phyloP scores from a whole-genome alignment of 2,329 filamentous ascomycete genomes.

The Talaromyces sp. region DNA sequence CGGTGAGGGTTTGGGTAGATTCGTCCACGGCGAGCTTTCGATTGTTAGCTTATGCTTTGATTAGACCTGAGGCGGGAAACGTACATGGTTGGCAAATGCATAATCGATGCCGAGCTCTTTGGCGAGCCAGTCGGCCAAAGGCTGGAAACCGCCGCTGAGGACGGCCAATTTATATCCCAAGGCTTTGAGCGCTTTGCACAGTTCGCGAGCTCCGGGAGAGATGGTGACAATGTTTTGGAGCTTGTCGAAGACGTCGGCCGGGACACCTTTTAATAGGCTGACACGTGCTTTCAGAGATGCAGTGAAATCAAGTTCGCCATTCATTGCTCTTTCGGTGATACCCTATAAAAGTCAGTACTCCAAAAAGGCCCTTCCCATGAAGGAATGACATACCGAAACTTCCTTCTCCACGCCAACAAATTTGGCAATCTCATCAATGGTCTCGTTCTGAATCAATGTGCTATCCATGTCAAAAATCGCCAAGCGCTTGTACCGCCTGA shows the following conservation, averaged over 20 bases:
- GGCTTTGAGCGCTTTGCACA: slow-evolving; percentile 70
- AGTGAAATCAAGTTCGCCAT: slow-evolving; percentile 90
- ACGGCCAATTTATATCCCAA: slow-evolving; percentile 87
- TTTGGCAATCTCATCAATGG: slow-evolving; percentile 90
- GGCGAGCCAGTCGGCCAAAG: slow-evolving; percentile 82
- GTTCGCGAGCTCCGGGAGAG: slow-evolving; percentile 72
- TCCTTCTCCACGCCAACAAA: slow-evolving; percentile 76
- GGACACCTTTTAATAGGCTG: slow-evolving; percentile 73
- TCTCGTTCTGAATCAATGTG: slow-evolving; percentile 94
- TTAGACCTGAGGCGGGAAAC: slow-evolving; percentile 15
- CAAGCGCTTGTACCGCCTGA: slow-evolving; percentile 74
- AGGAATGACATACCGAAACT: slow-evolving; percentile 57
- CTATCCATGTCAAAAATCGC: slow-evolving; percentile 99
- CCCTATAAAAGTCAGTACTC: slow-evolving; percentile 38
- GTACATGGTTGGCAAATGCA: slow-evolving; percentile 79
- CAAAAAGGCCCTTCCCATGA: neutral
- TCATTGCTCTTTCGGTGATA: slow-evolving; percentile 93
- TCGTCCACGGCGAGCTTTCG: slow-evolving; percentile 48
- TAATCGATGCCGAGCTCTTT: slow-evolving; percentile 78
- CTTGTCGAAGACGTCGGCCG: slow-evolving; percentile 72
- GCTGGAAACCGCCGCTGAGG: slow-evolving; percentile 86
- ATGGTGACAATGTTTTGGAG: slow-evolving; percentile 73
- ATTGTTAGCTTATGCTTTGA: neutral
- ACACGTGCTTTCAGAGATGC: slow-evolving; percentile 78
- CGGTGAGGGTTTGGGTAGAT: slow-evolving; percentile 51